These are phyloP conservation scores for Cercospora citrullina DNA, from an alignment of 2,329 filamentous ascomycete species.

Conservation along the genomic window DNA sequence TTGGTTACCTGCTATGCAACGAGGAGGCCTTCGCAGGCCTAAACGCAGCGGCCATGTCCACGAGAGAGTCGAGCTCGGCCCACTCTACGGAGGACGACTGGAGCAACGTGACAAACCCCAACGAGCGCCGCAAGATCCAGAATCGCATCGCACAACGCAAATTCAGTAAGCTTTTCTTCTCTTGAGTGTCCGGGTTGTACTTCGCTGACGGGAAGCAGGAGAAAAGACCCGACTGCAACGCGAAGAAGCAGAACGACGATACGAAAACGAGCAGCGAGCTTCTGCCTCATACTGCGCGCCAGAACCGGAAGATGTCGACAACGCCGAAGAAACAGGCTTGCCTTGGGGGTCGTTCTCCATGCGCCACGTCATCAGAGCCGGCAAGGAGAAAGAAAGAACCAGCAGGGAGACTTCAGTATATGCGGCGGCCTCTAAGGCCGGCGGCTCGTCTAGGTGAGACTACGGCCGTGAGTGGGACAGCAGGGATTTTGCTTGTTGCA, in stretches of 20 bases:
- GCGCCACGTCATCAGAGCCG: constrained; percentile 51
- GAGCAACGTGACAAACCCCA: constrained; percentile 67
- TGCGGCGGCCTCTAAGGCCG: no score
- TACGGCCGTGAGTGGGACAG: constrained; percentile 15
- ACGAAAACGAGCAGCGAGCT: constrained; percentile 63
- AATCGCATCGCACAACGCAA: constrained; percentile 75
- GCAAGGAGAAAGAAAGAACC: constrained; percentile 48
- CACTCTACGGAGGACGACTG: constrained; percentile 59
- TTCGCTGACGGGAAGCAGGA: constrained; percentile 49
- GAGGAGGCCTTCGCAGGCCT: constrained; percentile 11
- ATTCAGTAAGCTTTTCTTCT: constrained; percentile 61
- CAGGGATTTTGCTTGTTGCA: background rate
- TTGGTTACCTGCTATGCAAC: constrained; percentile 12
- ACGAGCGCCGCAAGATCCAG: constrained; percentile 71
- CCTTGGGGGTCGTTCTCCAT: constrained; percentile 72
- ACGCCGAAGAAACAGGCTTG: constrained; percentile 61
- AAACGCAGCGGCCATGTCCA: constrained; percentile 24
- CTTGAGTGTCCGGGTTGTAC: background rate
- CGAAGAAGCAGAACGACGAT: constrained; percentile 64
- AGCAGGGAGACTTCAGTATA: no score
- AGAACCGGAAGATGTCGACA: constrained; percentile 56
- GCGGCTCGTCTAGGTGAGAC: no score
- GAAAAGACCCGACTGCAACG: constrained; percentile 69
- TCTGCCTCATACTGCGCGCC: constrained; percentile 65
- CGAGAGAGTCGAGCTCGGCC: constrained; percentile 23